These are phyloP conservation scores for Linnemannia exigua DNA, from an alignment of 192 early-diverging fungal genomes.

Conservation along the genomic window DNA sequence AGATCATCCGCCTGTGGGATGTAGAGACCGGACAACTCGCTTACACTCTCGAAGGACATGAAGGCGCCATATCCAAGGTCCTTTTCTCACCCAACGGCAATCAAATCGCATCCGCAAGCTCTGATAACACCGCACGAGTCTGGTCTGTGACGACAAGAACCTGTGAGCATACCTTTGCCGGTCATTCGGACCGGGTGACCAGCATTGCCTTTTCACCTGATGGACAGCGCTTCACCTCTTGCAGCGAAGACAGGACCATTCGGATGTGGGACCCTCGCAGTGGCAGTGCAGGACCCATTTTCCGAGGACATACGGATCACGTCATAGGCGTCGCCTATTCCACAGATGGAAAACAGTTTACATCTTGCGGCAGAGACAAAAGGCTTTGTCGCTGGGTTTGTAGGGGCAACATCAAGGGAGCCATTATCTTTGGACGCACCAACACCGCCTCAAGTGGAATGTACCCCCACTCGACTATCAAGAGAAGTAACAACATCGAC, in stretches of 20 bases:
- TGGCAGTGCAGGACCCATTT: not conserved
- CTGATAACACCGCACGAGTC: not conserved
- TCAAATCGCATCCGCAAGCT: not conserved
- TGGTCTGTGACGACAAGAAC: not conserved
- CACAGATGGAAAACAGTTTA: not conserved
- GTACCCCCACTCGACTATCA: not conserved
- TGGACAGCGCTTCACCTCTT: not conserved
- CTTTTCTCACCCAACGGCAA: not conserved
- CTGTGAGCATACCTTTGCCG: not conserved
- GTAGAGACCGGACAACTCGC: not conserved
- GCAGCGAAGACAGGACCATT: not conserved
- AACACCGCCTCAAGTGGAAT: not conserved
- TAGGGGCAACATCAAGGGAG: not conserved
- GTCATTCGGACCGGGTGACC: not conserved
- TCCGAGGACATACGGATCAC: not conserved
- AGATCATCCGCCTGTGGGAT: not conserved
- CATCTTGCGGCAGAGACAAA: not conserved
- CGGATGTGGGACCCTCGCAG: not conserved
- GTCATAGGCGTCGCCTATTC: not conserved
- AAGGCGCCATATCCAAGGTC: not conserved
- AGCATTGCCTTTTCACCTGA: not conserved
- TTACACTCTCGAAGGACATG: not conserved
- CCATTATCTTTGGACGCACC: not conserved
- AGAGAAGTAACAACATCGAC: not conserved
- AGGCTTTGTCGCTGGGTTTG: not conserved